These are phyloP conservation scores for Mariannaea sp. DNA, from an alignment of 2,329 filamentous ascomycete species.

Conservation along the genomic window DNA sequence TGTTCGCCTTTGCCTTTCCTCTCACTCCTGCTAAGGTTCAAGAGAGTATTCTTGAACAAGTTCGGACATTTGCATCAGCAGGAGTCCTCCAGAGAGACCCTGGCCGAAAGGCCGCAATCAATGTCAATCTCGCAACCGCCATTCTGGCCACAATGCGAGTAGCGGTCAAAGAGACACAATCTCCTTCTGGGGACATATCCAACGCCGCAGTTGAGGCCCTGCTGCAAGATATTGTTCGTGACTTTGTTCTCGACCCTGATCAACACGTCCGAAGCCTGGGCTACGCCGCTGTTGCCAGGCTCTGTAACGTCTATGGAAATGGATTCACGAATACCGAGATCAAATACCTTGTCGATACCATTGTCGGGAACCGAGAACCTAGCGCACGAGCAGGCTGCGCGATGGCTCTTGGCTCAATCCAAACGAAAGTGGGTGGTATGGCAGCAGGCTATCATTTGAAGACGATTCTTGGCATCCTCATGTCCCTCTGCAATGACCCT, in stretches of 20 bases:
- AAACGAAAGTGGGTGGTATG: constrained; percentile 96
- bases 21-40: constrained; percentile 90
- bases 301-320: constrained; percentile 85
- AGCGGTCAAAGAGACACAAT: constrained; percentile 78
- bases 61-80: constrained; percentile 85
- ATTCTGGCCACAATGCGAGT: constrained; percentile 82
- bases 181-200: constrained; percentile 72
- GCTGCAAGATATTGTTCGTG: constrained; percentile 73
- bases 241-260: constrained; percentile 81
- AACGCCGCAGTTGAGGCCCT: constrained; percentile 80
- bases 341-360: constrained; percentile 89
- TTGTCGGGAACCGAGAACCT: constrained; percentile 91
- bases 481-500: constrained; percentile 94
- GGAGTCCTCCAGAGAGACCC: constrained; percentile 81
- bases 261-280: constrained; percentile 85
- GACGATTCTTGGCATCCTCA: constrained; percentile 95
- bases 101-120: constrained; percentile 86
- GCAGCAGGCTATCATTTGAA: constrained; percentile 95
- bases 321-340: constrained; percentile 88
- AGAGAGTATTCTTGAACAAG: constrained; percentile 93
- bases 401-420: constrained; percentile 89
- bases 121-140: constrained; percentile 85
- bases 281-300: constrained; percentile 80
- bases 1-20: constrained; percentile 91
- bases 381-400: constrained; percentile 93